Evolutionary conservation across 176 grass and related monocot species (phyloP), one percentile per base, ranked within the genome.

Genomic region (Eragrostis nindensis): DNA sequence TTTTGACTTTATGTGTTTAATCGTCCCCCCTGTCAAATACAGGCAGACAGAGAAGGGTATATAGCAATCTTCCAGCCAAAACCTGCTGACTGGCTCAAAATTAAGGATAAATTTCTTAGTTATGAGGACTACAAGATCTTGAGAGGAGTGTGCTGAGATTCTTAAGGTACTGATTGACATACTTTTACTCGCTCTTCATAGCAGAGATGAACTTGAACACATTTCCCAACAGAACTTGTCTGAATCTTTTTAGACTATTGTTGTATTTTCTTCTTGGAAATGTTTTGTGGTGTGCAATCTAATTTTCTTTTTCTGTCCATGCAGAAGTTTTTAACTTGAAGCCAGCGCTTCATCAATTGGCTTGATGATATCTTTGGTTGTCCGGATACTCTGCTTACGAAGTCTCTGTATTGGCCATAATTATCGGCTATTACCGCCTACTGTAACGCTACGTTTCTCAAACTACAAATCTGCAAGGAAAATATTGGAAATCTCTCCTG

Each of bases 31-130:
- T 76, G 85, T 74, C 55, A 41, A 40, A 53, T 85, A 56, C 77
- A 98, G 92, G 86, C 90, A 75, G 90, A 93, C 66, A 97, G 92
- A 85, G 92, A 98, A 88, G 92, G 92, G 69, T 98, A 87, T 83
- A 88, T 95, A 76, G 95, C 82, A 78, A 95, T 98, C 22, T 92
- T 98, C 46, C 94, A 95, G 87, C 89, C 87, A 27, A 97, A 76
- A 84, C 90, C 86, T 62, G 63, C 48, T 60, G 94, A 97, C 67
- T 94, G 94, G 94, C 70, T 91, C 60, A 97, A 97, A 87, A 87
- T 95, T 68, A 98, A 98, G 86, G 95, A 98, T 87, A 91, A 80
- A 52, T 89, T 91, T 53, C 76, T 95, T 46, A 92, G 84, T 45
- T 85, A 78, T 11, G 84, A 95, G 50, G 88, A 98, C n/a, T 98